Conservation (phyloP, 768 basidiomycete species). For the Russula foetens region DNA sequence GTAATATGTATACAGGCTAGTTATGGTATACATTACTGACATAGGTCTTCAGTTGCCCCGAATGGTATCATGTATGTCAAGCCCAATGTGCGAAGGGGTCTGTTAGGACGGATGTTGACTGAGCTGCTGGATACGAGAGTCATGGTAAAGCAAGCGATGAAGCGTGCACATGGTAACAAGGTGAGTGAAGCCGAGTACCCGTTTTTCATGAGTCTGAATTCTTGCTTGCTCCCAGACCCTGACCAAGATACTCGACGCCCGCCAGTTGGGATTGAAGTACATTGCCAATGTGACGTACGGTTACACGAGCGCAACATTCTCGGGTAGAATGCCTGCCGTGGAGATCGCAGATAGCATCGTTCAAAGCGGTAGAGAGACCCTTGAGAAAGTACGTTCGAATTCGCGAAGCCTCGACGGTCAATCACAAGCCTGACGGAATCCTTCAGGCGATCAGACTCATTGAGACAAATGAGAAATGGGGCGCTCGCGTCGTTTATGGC, state of each 20-base stretch:
- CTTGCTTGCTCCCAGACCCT: constrained; percentile 47
- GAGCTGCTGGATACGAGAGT: constrained; percentile 92
- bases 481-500: constrained; percentile 86
- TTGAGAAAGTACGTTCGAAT: constrained; percentile 68
- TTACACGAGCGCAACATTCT: constrained; percentile 90
- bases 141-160: constrained; percentile 98
- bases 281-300: constrained; percentile 95
- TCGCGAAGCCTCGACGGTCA: background rate
- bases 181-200: constrained; percentile 31
- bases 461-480: constrained; percentile 74
- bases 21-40: background rate
- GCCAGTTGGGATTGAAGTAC: constrained; percentile 89
- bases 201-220: background rate
- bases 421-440: background rate
- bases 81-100: constrained; percentile 69
- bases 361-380: constrained; percentile 89
- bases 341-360: constrained; percentile 98
- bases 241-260: constrained; percentile 70
- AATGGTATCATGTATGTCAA: constrained; percentile 96
- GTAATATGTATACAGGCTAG: constrained; percentile 32
- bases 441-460: constrained; percentile 75
- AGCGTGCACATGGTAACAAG: constrained; percentile 65
- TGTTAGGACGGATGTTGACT: constrained; percentile 83
- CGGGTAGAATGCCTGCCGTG: constrained; percentile 96
- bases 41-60: constrained; percentile 60